Evolutionary conservation across 257 asterid species (phyloP), one percentile per base, ranked within the genome.

Genomic region (Parsonsia alboflavescens): DNA sequence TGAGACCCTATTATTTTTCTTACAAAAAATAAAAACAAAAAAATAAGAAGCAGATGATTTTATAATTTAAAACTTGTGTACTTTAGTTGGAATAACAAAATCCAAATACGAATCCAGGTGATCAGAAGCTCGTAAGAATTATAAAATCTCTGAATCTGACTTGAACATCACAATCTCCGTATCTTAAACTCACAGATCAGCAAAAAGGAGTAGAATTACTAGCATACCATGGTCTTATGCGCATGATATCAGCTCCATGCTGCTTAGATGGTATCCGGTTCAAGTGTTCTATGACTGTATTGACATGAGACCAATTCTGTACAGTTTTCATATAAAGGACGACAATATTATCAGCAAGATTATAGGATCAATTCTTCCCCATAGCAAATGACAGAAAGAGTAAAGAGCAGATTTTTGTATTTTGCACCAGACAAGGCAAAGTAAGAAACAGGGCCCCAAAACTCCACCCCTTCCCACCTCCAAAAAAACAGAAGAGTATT

Each of bases 261-360:
- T 89, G 96, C 90, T 90, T 88, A 56, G 89, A 81, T n/a, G 97
- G 97, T 58, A 88, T 75, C 82, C 63, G 88, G 73, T 94, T 94
- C 87, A 92, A 78, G 21, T 90, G 90, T 74, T 90, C 88, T 48
- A 89, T 84, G 70, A 92, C 91, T 21, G 90, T 87, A 72, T 84
- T 85, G 75, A 94, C 97, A 78, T 94, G 99, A 69, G 93, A 84
- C 97, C 97, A 94, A 80, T 94, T 94, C 99, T 94, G 91, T 73
- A 70, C 73, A 78, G 74, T 70, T 48, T 71, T 62, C 74, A 62
- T 57, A 45, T 64, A 74, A 46, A 5, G 70, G 24, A 56, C 24
- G 46, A 65, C 4, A 77, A 48, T 70, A 73, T 49, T 69, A 68
- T 78, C 66, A 82, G 70, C 42, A 74, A 39, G 56, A 77, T 75